Evolutionary conservation across 306 rosid genomes (phyloP).

Genomic region (Pterocarpus santalinus): DNA sequence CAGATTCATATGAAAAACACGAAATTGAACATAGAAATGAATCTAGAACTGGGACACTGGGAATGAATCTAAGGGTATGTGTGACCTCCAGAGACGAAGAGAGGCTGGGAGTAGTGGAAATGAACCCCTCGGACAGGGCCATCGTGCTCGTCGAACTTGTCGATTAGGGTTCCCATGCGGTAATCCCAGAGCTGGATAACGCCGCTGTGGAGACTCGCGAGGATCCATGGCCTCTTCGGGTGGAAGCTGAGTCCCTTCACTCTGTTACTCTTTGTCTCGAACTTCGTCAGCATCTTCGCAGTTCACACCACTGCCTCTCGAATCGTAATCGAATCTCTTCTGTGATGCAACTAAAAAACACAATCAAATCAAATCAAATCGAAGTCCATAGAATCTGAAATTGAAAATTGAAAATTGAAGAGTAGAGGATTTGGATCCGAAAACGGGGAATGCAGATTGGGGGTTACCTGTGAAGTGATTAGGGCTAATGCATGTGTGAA

Average conservation of each 20-base stretch:
- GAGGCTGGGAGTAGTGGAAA: constrained; percentile 92
- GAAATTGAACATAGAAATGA: background rate
- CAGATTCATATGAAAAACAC: background rate
- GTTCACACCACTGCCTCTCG: background rate
- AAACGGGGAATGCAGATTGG: background rate
- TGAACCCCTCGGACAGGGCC: constrained; percentile 99
- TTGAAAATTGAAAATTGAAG: background rate
- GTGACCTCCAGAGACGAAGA: constrained; percentile 95
- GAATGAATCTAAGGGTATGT: background rate
- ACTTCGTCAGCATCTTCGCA: constrained; percentile 80
- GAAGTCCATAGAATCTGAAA: background rate
- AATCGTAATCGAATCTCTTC: background rate
- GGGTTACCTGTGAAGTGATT: background rate
- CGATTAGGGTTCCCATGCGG: constrained; percentile 99
- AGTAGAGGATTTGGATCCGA: background rate
- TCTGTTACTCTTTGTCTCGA: constrained; percentile 97
- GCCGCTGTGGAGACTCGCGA: constrained; percentile 98
- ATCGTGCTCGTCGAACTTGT: constrained; percentile 93
- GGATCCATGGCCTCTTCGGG: constrained; percentile 94
- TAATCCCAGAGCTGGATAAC: constrained; percentile 99
- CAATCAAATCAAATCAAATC: background rate
- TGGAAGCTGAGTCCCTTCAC: constrained; percentile 98
- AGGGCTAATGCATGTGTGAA: background rate
- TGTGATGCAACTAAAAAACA: background rate
- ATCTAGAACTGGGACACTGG: background rate